Percentiles rank a stretch among this genome's conserved stretches.
Evolutionary conservation across 306 rosid genomes (phyloP).

Genomic region (Leucaena leucocephala): DNA sequence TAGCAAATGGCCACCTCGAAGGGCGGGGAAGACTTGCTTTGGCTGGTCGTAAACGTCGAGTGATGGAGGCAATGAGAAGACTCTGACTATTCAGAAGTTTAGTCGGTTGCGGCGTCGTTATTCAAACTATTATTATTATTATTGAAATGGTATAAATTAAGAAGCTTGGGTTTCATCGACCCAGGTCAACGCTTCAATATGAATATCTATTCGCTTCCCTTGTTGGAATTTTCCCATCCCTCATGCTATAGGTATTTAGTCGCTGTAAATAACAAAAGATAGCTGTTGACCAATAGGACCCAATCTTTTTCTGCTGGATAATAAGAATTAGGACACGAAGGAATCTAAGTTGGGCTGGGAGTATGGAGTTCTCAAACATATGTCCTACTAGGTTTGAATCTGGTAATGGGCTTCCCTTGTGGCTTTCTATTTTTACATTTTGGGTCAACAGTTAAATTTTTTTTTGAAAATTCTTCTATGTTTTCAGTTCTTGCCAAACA

Average conservation of each 20-base stretch:
- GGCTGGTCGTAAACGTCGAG: not conserved
- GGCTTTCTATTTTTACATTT: not conserved
- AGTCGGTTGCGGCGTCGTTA: not conserved
- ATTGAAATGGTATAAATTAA: not conserved
- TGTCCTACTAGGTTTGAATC: not conserved
- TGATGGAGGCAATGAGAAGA: not conserved
- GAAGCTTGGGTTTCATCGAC: not conserved
- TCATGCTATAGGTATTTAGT: not conserved
- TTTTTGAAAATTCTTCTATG: too few relatives aligned
- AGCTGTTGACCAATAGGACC: not conserved
- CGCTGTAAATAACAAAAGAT: not conserved
- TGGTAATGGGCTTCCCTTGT: not conserved
- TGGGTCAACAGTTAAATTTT: not conserved
- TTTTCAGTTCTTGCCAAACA: too few relatives aligned
- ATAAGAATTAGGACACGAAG: too few relatives aligned
- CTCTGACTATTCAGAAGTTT: not conserved
- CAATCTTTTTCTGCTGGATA: not conserved
- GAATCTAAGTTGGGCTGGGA: not conserved
- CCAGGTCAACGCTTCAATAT: not conserved
- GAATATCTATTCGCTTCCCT: not conserved
- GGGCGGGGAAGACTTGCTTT: constrained; percentile 8
- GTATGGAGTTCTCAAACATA: not conserved
- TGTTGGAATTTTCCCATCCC: not conserved
- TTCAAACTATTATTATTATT: not conserved
- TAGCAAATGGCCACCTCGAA: too few relatives aligned